Evolutionary conservation across 768 basidiomycete genomes (phyloP).

Genomic region (Gyrodon lividus): DNA sequence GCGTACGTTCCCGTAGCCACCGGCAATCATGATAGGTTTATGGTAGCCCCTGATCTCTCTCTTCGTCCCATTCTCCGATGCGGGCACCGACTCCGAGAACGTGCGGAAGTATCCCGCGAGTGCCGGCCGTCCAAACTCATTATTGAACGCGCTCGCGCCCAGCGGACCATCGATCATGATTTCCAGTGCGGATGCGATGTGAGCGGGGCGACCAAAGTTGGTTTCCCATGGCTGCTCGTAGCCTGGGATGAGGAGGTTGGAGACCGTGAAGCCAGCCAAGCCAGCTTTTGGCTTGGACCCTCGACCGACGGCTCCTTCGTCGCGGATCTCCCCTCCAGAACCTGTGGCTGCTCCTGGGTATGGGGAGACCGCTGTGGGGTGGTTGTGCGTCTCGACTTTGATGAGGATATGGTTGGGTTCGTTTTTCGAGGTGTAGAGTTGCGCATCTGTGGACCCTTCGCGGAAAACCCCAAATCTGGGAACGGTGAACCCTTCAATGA

Average conservation of each 20-base stretch:
- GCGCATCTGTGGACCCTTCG: constrained; percentile 19
- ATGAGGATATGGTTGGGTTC: constrained; percentile 88
- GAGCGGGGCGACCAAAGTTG: constrained; percentile 84
- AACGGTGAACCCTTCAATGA: constrained; percentile 68
- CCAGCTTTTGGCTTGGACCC: constrained; percentile 98
- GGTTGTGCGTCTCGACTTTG: constrained; percentile 99
- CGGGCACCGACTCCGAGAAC: constrained; percentile 75
- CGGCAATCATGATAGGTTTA: constrained; percentile 99
- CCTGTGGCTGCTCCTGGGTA: constrained; percentile 99
- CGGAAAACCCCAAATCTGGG: constrained; percentile 69
- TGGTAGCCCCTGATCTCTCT: constrained; percentile 90
- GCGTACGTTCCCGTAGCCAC: constrained; percentile 92
- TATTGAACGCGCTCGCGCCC: constrained; percentile 95
- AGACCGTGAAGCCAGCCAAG: constrained; percentile 88
- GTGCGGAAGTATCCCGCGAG: constrained; percentile 94
- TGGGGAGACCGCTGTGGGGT: constrained; percentile 97
- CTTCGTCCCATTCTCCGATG: constrained; percentile 43
- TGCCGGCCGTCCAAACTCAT: constrained; percentile 95
- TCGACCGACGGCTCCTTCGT: constrained; percentile 93
- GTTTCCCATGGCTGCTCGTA: constrained; percentile 95
- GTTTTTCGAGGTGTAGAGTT: constrained; percentile 53
- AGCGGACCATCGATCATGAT: constrained; percentile 98
- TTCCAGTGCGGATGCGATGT: constrained; percentile 91
- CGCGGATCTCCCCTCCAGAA: constrained; percentile 96
- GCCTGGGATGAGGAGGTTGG: constrained; percentile 90